Conservation (phyloP, 139 green algal genomes). For the Micractinium conductrix region DNA sequence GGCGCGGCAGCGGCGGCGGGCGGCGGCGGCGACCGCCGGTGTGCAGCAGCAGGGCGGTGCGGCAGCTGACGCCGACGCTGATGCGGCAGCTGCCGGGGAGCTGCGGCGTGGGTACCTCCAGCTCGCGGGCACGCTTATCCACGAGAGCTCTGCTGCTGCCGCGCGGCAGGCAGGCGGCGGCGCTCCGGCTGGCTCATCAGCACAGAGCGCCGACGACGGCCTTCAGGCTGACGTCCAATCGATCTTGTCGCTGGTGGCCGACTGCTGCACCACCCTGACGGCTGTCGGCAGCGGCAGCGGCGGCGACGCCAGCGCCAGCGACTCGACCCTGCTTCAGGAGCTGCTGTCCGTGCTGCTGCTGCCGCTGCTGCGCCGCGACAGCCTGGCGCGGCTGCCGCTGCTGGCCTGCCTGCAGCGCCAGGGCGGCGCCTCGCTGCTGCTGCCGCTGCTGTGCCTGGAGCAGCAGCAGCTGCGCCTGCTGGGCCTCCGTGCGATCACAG, state of each 20-base stretch:
- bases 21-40: no score
- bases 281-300: not conserved
- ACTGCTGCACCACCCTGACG: slow-evolving; percentile 18
- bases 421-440: slow-evolving; percentile 21
- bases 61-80: no score
- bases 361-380: slow-evolving; percentile 28
- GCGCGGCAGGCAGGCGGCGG: no score
- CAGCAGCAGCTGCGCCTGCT: slow-evolving; percentile 50
- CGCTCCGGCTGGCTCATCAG: not conserved
- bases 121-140: not conserved
- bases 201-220: not conserved
- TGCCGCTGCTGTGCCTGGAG: slow-evolving; percentile 42
- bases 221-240: slow-evolving; percentile 16
- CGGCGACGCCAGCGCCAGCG: not conserved
- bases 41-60: not conserved
- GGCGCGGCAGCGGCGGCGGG: not conserved
- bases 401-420: slow-evolving; percentile 20
- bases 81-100: not conserved
- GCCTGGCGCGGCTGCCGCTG: slow-evolving; percentile 28
- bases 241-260: not conserved
- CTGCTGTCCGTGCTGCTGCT: slow-evolving; percentile 27
- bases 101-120: not conserved
- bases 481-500: slow-evolving; percentile 42
- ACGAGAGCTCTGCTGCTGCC: not conserved
- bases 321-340: slow-evolving; percentile 47